A percentile compares a stretch with the other conserved stretches of the same genome.
Evolutionary conservation across 129 eudicot genomes (phyloP).

Genomic region (Helianthus tuberosus): DNA sequence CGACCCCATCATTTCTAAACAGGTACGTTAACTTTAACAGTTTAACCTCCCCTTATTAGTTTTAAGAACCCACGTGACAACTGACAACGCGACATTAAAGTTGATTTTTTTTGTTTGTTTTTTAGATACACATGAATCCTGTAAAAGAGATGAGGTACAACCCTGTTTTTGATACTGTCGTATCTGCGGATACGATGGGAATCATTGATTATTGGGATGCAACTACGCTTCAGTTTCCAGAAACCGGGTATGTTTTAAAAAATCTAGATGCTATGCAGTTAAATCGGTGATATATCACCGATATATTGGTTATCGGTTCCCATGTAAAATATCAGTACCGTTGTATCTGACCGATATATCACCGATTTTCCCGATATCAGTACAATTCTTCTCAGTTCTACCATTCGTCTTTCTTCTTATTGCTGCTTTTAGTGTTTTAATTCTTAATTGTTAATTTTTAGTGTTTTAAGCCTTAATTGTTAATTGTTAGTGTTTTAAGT

Average conservation of each 20-base stretch:
- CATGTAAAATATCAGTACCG: too few relatives aligned
- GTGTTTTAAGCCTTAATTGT: too few relatives aligned
- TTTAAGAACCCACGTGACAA: neutral
- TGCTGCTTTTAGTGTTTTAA: too few relatives aligned
- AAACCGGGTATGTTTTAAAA: conserved; percentile 55
- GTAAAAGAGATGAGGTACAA: conserved; percentile 87
- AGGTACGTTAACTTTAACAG: conserved; percentile 45
- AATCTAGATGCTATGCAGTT: neutral
- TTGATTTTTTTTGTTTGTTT: neutral
- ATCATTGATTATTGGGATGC: conserved; percentile 94
- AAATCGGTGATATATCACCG: too few relatives aligned
- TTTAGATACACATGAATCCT: conserved; percentile 80
- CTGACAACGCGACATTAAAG: neutral
- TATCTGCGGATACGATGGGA: conserved; percentile 89
- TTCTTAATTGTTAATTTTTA: too few relatives aligned
- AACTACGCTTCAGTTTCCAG: conserved; percentile 77
- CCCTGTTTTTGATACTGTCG: conserved; percentile 69
- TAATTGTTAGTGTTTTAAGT: too few relatives aligned
- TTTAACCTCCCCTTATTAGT: neutral
- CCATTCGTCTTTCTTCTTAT: too few relatives aligned
- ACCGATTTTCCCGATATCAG: too few relatives aligned
- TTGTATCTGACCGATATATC: too few relatives aligned
- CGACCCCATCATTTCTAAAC: conserved; percentile 78
- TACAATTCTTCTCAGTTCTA: too few relatives aligned
- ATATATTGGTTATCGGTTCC: too few relatives aligned